Percentiles rank a stretch among this genome's conserved stretches.
These are phyloP conservation scores for Auriscalpium vulgare DNA, from an alignment of 768 basidiomycete genomes.

Conservation along the genomic window DNA sequence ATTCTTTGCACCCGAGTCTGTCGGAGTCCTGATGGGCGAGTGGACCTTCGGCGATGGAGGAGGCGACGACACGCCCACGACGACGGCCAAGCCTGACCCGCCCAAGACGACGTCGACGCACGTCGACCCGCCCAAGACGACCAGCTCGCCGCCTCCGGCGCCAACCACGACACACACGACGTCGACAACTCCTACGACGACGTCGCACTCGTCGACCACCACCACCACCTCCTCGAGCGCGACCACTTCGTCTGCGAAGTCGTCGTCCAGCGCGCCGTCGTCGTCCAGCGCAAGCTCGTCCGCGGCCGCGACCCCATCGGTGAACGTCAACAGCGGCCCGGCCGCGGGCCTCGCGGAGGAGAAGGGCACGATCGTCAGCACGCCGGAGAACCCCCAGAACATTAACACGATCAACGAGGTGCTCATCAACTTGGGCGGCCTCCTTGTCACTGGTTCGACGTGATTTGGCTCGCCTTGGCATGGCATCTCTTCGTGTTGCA, in stretches of 20 bases:
- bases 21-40: slow-evolving; percentile 30
- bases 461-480: not conserved
- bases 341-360: not conserved
- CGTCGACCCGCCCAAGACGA: not conserved
- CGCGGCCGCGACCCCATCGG: not conserved
- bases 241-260: not conserved
- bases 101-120: not conserved
- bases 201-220: not conserved
- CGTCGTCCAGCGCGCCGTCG: not conserved
- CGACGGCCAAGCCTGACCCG: not conserved
- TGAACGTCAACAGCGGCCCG: not conserved
- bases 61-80: not conserved
- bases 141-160: not conserved
- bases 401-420: not conserved
- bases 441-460: not conserved
- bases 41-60: slow-evolving; percentile 28
- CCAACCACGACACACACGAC: not conserved
- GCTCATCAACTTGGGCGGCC: not conserved
- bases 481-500: not conserved
- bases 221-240: not conserved
- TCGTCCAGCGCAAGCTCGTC: not conserved
- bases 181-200: not conserved
- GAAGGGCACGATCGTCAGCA: not conserved
- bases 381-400: not conserved
- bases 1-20: slow-evolving; percentile 26